Percentiles rank a stretch among this genome's conserved stretches.
These are phyloP conservation scores for Podaxis sp. DNA, from an alignment of 768 basidiomycete species.

Conservation along the genomic window DNA sequence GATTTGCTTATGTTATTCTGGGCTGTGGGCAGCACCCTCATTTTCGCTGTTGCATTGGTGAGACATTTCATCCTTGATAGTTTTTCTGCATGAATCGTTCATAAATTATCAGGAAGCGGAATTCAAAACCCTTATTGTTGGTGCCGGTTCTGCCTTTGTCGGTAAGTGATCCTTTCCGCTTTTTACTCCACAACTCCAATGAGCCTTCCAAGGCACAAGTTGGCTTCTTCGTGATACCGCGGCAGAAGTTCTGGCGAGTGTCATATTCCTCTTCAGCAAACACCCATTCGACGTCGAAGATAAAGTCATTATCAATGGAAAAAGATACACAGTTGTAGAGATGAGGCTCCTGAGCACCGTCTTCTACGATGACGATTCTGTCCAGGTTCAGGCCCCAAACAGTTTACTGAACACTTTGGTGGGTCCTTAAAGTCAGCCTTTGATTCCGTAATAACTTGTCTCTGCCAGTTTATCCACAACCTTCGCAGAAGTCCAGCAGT, in stretches of 20 bases:
- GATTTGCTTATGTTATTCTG: slow-evolving; percentile 8
- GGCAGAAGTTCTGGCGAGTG: not conserved
- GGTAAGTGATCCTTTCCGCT: not conserved
- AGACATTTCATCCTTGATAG: not conserved
- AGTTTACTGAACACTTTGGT: slow-evolving; percentile 9
- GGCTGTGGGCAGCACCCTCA: not conserved
- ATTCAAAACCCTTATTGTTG: slow-evolving; percentile 4
- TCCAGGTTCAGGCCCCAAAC: slow-evolving; percentile 9
- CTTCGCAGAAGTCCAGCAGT: slow-evolving; percentile 10
- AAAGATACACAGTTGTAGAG: slow-evolving; percentile 7
- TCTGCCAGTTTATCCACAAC: slow-evolving; percentile 8
- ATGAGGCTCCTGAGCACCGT: slow-evolving; percentile 8
- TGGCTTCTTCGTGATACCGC: slow-evolving; percentile 9
- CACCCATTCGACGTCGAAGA: slow-evolving; percentile 12
- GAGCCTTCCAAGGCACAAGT: not conserved
- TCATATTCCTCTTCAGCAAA: slow-evolving; percentile 11
- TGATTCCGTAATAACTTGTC: not conserved
- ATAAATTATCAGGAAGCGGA: not conserved
- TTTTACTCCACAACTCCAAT: not conserved
- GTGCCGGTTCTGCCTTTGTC: slow-evolving; percentile 7
- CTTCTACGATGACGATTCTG: slow-evolving; percentile 2
- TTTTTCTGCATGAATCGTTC: not conserved
- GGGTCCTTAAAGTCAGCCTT: not conserved
- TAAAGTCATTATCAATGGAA: slow-evolving; percentile 7
- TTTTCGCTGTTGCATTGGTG: slow-evolving; percentile 10